phyloP scores from a whole-genome alignment of 192 early-diverging fungal species.

The Glomus cerebriforme region DNA sequence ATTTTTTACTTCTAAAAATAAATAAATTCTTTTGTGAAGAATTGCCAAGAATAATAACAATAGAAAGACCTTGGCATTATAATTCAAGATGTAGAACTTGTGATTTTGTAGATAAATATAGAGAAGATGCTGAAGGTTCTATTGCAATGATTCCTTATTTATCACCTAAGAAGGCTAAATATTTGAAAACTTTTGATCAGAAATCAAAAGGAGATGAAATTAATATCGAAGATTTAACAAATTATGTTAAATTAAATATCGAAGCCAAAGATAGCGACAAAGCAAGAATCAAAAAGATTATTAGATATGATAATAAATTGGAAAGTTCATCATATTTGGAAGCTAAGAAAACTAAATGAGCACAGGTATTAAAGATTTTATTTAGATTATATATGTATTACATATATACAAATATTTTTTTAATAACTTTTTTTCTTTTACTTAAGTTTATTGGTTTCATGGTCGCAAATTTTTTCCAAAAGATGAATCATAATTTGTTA shows the following conservation, averaged over 20 bases:
- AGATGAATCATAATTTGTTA: conserved; percentile 24
- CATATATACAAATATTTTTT: neutral
- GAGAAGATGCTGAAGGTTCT: conserved; percentile 20
- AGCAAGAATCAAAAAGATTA: neutral
- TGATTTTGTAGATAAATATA: conserved; percentile 28
- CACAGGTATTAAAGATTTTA: conserved; percentile 6
- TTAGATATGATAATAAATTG: conserved; percentile 4
- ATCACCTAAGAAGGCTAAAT: conserved; percentile 15
- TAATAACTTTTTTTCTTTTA: too few species aligned
- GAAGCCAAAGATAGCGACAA: neutral
- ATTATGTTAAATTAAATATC: neutral
- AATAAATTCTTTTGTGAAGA: conserved; percentile 29
- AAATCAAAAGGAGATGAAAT: too few species aligned
- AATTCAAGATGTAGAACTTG: conserved; percentile 34
- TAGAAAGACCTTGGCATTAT: conserved; percentile 19
- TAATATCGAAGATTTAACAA: conserved; percentile 11
- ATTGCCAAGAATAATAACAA: conserved; percentile 19
- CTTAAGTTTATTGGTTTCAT: conserved; percentile 5
- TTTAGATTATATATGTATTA: neutral
- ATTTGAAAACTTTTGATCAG: neutral
- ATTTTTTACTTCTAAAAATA: conserved; percentile 29
- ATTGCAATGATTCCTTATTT: conserved; percentile 29
- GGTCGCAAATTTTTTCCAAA: neutral
- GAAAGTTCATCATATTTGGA: conserved; percentile 2
- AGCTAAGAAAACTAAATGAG: neutral